Evolutionary conservation across 2,329 filamentous ascomycete species (phyloP).

Genomic region (Neonectria hederae): DNA sequence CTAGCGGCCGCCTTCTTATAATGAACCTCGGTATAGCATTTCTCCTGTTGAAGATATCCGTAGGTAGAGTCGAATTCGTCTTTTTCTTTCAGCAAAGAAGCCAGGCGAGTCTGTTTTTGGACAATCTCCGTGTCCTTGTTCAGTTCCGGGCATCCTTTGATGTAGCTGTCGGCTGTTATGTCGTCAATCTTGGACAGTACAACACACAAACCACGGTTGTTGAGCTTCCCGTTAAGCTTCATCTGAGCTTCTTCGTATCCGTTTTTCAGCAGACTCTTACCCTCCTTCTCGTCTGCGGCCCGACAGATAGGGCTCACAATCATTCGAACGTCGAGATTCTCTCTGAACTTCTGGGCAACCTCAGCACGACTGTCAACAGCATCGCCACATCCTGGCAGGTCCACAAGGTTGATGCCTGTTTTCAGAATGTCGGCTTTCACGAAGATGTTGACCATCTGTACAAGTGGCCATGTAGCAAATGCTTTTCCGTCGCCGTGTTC

Average conservation of each 20-base stretch:
- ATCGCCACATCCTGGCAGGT: slow-evolving; percentile 64
- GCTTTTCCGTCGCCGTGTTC: neutral
- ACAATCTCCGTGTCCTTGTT: neutral
- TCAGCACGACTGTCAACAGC: slow-evolving; percentile 35
- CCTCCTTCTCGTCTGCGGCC: slow-evolving; percentile 41
- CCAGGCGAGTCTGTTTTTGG: neutral
- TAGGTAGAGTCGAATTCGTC: neutral
- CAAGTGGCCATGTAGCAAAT: slow-evolving; percentile 49
- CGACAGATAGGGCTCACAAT: slow-evolving; percentile 41
- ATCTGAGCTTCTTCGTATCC: slow-evolving; percentile 41
- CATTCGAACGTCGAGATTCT: slow-evolving; percentile 38
- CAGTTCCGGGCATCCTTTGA: neutral
- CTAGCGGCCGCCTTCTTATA: neutral
- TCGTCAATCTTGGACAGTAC: slow-evolving; percentile 45
- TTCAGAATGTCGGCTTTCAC: slow-evolving; percentile 56
- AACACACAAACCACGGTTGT: slow-evolving; percentile 36
- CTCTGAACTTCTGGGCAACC: slow-evolving; percentile 33
- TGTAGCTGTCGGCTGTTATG: slow-evolving; percentile 21
- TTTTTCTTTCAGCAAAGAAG: neutral
- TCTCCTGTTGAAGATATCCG: neutral
- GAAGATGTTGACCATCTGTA: slow-evolving; percentile 52
- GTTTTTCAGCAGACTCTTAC: slow-evolving; percentile 31
- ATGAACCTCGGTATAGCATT: neutral
- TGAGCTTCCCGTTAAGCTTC: slow-evolving; percentile 41
- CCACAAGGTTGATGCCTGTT: slow-evolving; percentile 61